Conservation (phyloP, 2,329 filamentous ascomycete genomes). For the Colletotrichum sp. region DNA sequence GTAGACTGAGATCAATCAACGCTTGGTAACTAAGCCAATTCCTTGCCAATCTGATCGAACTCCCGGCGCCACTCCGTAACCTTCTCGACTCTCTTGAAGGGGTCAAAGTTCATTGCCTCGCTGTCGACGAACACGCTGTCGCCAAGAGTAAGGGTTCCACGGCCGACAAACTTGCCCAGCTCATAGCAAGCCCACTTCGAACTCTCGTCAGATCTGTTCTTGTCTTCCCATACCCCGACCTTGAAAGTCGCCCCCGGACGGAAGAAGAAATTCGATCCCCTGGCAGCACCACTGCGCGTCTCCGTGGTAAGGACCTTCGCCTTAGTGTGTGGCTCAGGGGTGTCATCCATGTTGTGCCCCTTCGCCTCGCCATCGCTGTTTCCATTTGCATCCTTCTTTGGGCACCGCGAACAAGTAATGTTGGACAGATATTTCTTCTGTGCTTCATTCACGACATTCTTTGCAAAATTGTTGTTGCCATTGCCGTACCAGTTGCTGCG, state of each 20-base stretch:
- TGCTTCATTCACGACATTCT: background rate
- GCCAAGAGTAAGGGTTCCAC: conserved; percentile 27
- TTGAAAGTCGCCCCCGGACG: conserved; percentile 28
- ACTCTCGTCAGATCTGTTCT: conserved; percentile 17
- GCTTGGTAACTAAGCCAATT: background rate
- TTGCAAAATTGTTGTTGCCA: background rate
- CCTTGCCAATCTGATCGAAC: conserved; percentile 31
- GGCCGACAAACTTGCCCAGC: conserved; percentile 22
- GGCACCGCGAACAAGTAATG: background rate
- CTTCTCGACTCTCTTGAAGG: conserved; percentile 32
- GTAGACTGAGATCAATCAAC: background rate
- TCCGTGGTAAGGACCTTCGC: conserved; percentile 19
- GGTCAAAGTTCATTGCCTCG: conserved; percentile 35
- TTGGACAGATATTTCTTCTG: background rate
- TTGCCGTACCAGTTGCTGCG: background rate
- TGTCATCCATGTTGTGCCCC: background rate
- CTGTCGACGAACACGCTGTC: conserved; percentile 34
- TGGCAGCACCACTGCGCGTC: conserved; percentile 23
- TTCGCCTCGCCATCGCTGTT: background rate
- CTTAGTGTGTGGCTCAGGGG: background rate
- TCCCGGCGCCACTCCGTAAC: conserved; percentile 32
- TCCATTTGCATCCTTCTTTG: background rate
- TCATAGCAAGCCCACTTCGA: conserved; percentile 20
- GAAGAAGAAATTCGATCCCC: conserved; percentile 35
- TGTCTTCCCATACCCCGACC: conserved; percentile 33